These are phyloP conservation scores for Stylonectria norvegica DNA, from an alignment of 2,329 filamentous ascomycete species.

Conservation along the genomic window DNA sequence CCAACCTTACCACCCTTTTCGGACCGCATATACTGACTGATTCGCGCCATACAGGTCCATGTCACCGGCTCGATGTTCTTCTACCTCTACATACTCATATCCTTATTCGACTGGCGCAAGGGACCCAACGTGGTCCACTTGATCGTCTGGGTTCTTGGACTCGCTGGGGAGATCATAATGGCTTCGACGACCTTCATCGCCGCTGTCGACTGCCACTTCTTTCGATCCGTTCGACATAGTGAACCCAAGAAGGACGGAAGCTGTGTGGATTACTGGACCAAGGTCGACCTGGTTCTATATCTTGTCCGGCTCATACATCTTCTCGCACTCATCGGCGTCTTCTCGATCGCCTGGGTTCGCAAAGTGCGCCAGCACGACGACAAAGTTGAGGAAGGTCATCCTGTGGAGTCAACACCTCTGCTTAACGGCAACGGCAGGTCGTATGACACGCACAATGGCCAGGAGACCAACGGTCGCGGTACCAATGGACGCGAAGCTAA, in stretches of 20 bases:
- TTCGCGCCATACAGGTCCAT: constrained; percentile 62
- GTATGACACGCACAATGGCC: constrained; percentile 35
- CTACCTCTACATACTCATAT: constrained; percentile 81
- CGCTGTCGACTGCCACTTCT: constrained; percentile 65
- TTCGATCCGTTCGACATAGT: constrained; percentile 36
- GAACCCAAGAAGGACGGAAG: constrained; percentile 26
- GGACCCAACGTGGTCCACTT: constrained; percentile 79
- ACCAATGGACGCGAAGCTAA: constrained; percentile 16
- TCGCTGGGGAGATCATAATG: constrained; percentile 71
- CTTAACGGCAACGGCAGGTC: constrained; percentile 44
- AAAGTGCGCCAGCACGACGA: constrained; percentile 38
- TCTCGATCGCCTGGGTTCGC: constrained; percentile 40
- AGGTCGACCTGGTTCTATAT: constrained; percentile 62
- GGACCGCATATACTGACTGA: constrained; percentile 15
- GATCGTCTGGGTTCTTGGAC: constrained; percentile 70
- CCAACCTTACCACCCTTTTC: constrained; percentile 5
- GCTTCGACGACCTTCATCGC: constrained; percentile 65
- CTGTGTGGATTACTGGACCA: constrained; percentile 39
- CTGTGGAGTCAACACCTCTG: constrained; percentile 62
- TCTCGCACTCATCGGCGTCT: constrained; percentile 52
- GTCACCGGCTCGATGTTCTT: constrained; percentile 81
- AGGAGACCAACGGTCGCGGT: constrained; percentile 21
- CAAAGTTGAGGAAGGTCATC: constrained; percentile 38
- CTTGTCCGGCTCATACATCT: constrained; percentile 67
- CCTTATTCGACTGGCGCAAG: constrained; percentile 77